Percentiles rank a stretch among this genome's conserved stretches.
These are phyloP conservation scores for Lophiotrema nucula DNA, from an alignment of 495 filamentous ascomycete species.

Conservation along the genomic window DNA sequence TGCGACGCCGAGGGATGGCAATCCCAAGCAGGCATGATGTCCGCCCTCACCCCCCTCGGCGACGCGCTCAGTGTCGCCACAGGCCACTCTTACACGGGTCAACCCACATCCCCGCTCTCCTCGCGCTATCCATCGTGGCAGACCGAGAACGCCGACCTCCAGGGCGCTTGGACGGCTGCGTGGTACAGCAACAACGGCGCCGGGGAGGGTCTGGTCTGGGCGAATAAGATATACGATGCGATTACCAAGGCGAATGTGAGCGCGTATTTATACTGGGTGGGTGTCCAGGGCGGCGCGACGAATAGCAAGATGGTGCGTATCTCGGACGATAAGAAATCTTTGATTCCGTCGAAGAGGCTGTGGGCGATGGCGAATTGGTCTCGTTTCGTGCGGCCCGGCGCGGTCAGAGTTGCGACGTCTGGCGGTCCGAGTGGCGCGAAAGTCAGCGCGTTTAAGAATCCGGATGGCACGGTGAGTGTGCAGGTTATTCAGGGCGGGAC, in stretches of 20 bases:
- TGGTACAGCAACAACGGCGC: constrained; percentile 24
- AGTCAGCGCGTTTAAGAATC: constrained; percentile 24
- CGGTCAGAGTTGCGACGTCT: constrained; percentile 38
- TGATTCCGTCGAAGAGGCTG: constrained; percentile 14
- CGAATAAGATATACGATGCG: constrained; percentile 26
- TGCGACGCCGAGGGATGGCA: constrained; percentile 33
- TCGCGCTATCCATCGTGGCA: constrained; percentile 23
- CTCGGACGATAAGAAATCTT: constrained; percentile 20
- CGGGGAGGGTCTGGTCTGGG: constrained; percentile 29
- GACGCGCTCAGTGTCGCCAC: constrained; percentile 6
- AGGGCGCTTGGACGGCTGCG: constrained; percentile 17
- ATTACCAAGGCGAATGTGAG: constrained; percentile 10
- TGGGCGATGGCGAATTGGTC: constrained; percentile 30
- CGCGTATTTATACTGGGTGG: constrained; percentile 29
- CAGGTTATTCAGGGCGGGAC: constrained; percentile 26
- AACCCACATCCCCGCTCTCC: constrained; percentile 16
- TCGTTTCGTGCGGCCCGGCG: constrained; percentile 22
- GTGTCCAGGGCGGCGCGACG: constrained; percentile 43
- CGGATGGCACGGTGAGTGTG: constrained; percentile 24
- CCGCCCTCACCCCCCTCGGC: constrained; percentile 1
- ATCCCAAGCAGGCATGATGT: constrained; percentile 17
- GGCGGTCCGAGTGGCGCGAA: constrained; percentile 19
- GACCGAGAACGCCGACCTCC: constrained; percentile 38
- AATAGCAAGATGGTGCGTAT: constrained; percentile 25
- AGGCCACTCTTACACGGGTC: constrained; percentile 12